These are phyloP conservation scores for Pyrenopolyporus hunteri DNA, from an alignment of 495 filamentous ascomycete species.

Conservation along the genomic window DNA sequence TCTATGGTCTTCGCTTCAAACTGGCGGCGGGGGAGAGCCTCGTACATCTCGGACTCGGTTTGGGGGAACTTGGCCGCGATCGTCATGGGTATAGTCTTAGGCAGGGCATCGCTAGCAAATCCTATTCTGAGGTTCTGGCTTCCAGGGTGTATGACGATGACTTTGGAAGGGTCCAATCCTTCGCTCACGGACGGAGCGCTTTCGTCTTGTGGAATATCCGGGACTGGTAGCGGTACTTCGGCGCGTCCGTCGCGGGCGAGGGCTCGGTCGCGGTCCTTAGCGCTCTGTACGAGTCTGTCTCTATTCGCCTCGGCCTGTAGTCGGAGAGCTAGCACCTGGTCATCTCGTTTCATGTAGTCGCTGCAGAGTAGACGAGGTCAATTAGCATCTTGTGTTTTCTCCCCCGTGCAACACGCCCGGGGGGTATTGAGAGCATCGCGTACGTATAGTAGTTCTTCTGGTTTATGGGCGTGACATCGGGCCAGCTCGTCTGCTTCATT, in stretches of 20 bases:
- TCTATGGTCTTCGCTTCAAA: constrained; percentile 72
- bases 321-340: constrained; percentile 88
- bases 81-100: constrained; percentile 91
- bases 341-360: constrained; percentile 97
- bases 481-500: constrained; percentile 94
- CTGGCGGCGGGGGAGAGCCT: constrained; percentile 85
- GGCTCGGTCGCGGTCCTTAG: constrained; percentile 85
- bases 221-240: constrained; percentile 60
- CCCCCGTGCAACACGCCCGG: not conserved
- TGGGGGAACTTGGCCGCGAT: constrained; percentile 77
- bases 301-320: constrained; percentile 82
- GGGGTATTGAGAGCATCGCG: constrained; percentile 41
- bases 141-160: constrained; percentile 97
- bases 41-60: constrained; percentile 83
- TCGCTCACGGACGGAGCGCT: constrained; percentile 64
- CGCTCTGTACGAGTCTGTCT: constrained; percentile 77
- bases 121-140: constrained; percentile 95
- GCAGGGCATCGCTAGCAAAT: constrained; percentile 89
- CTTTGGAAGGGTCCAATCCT: constrained; percentile 76
- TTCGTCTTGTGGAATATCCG: constrained; percentile 65
- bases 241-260: constrained; percentile 74
- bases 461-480: constrained; percentile 88
- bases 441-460: constrained; percentile 99
- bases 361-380: constrained; percentile 52
- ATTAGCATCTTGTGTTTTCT: constrained; percentile 32